Evolutionary conservation across 345 rosid genomes (phyloP), one percentile per base, ranked within the genome.

Genomic region (Citrus cavaleriei): DNA sequence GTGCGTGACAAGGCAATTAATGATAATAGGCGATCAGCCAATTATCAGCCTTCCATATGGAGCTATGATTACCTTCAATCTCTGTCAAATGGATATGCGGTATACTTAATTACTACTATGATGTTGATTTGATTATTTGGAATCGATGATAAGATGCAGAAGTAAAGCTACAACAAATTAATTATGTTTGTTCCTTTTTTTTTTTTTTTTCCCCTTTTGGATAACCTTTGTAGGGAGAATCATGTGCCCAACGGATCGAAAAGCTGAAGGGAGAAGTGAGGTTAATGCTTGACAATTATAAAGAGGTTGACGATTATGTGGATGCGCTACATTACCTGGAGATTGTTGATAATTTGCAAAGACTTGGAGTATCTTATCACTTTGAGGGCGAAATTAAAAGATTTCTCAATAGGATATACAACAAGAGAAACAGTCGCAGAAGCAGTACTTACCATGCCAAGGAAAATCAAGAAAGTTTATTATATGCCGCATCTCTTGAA

Each of bases 341-440:
- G 77, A 72, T 86, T 10, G 40, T 86, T 7, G 85, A 84, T 60
- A 30, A 55, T n/a, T 60, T 86, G 63, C 78, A 83, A 62, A 83
- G 85, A 68, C 85, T 85, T 21, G 88, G 88, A 55, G 37, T 86
- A 8, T 81, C 85, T 28, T 84, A 84, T 72, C 85, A 81, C 70
- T 86, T 77, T 46, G 76, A 76, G 49, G 51, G 42, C 24, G 84
- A 79, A 65, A 81, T 78, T 10, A 40, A 80, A 69, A 59, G 58
- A 10, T 75, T 64, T 40, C 70, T 85, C 65, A 74, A 35, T 18
- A 28, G 28, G 5, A 69, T 69, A 21, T 46, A 58, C n/a, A 24
- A 46, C 51, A 46, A 46, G 51, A 46, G 51, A 46, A 46, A 46
- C 12, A 65, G 49, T 58, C 59, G 70, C 22, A 63, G 10, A 1